Conservation (phyloP, 257 asterid species). For the Solanum tacnaense region DNA sequence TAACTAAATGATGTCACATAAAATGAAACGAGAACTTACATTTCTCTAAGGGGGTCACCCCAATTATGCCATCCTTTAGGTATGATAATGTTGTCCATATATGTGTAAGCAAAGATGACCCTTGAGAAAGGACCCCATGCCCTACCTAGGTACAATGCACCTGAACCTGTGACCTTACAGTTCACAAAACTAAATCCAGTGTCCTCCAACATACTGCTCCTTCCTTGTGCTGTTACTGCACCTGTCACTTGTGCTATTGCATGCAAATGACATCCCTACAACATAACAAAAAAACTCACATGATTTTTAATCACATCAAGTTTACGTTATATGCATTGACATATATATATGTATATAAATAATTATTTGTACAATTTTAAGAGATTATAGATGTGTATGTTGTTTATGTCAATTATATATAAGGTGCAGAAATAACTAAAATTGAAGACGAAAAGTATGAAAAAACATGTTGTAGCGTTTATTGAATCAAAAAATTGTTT, state of each 20-base stretch:
- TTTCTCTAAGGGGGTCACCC: conserved; percentile 91
- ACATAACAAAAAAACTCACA: background rate
- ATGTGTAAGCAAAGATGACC: conserved; percentile 80
- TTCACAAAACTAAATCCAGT: conserved; percentile 78
- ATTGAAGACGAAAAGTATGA: background rate
- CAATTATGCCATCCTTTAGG: conserved; percentile 96
- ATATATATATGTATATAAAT: background rate
- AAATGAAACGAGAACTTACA: conserved; percentile 30
- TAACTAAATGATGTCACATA: too few species aligned
- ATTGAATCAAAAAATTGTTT: rapidly evolving
- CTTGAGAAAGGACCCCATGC: conserved; percentile 98
- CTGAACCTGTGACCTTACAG: conserved; percentile 90
- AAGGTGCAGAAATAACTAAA: background rate
- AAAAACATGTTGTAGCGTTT: rapidly evolving
- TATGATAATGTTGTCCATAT: conserved; percentile 82
- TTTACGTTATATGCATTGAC: background rate
- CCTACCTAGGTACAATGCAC: conserved; percentile 87
- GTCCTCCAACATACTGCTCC: conserved; percentile 65
- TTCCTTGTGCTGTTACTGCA: conserved; percentile 86
- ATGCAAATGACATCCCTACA: conserved; percentile 65
- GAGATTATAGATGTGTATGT: background rate
- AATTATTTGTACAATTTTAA: background rate
- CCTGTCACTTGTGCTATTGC: conserved; percentile 77
- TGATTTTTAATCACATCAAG: background rate
- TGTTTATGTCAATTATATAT: background rate